Evolutionary conservation across 257 asterid genomes (phyloP).

Genomic region (Nicotiana undulata): DNA sequence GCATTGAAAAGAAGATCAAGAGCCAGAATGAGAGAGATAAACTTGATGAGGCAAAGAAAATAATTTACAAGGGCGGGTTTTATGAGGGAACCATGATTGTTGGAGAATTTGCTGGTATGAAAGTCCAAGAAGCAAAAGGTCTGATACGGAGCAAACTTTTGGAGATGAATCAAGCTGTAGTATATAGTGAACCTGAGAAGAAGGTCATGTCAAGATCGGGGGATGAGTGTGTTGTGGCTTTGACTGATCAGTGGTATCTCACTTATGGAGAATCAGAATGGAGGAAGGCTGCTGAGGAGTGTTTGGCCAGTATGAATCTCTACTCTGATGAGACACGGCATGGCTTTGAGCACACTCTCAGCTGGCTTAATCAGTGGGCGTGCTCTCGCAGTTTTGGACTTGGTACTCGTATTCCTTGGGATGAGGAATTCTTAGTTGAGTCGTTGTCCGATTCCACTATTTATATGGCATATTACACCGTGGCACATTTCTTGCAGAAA

Average conservation of each 20-base stretch:
- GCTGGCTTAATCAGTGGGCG: conserved; percentile 99
- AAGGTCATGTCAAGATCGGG: conserved; percentile 96
- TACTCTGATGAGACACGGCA: conserved; percentile 82
- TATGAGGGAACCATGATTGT: conserved; percentile 84
- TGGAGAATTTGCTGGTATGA: conserved; percentile 70
- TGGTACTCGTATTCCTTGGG: conserved; percentile 98
- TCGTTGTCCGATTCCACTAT: conserved; percentile 90
- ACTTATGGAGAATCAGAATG: conserved; percentile 83
- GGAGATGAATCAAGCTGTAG: conserved; percentile 62
- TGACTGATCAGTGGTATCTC: conserved; percentile 95
- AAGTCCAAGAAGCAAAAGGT: conserved; percentile 81
- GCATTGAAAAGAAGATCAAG: conserved; percentile 75
- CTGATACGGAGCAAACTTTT: conserved; percentile 61
- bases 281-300: conserved; percentile 72
- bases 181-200: conserved; percentile 89
- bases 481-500: conserved; percentile 66
- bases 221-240: conserved; percentile 94
- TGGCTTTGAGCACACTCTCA: conserved; percentile 83
- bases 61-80: conserved; percentile 86
- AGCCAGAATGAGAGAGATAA: conserved; percentile 93
- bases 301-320: conserved; percentile 75
- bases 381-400: conserved; percentile 89
- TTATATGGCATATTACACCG: conserved; percentile 92
- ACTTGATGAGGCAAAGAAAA: conserved; percentile 93
- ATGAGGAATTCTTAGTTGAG: conserved; percentile 76